These are phyloP conservation scores for Chrysanthemum seticuspe DNA, from an alignment of 129 eudicot species.

Conservation along the genomic window DNA sequence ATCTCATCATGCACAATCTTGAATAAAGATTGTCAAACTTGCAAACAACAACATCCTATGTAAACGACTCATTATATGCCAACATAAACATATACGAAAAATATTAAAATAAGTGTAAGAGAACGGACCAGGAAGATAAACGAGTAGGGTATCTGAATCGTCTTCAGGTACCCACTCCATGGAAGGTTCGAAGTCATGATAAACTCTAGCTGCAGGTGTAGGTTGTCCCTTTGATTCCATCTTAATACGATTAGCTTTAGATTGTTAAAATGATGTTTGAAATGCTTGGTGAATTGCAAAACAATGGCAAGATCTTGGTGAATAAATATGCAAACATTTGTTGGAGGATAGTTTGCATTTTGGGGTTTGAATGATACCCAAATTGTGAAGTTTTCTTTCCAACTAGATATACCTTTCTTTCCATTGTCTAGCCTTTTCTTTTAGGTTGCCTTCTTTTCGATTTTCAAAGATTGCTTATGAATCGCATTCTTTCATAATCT, in stretches of 20 bases:
- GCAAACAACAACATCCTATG: background rate
- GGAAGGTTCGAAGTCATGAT: constrained; percentile 52
- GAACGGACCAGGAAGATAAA: constrained; percentile 60
- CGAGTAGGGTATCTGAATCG: constrained; percentile 56
- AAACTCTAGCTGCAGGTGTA: constrained; percentile 26
- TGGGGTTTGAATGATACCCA: constrained; percentile 12
- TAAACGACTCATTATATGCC: background rate
- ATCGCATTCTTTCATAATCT: no score
- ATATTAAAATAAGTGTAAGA: no score
- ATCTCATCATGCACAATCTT: background rate
- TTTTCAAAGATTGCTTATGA: background rate
- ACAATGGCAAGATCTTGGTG: constrained; percentile 14
- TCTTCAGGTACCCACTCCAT: constrained; percentile 55
- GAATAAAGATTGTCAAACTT: background rate
- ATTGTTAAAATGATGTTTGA: constrained; percentile 4
- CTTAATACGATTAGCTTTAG: background rate
- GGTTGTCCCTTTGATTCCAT: constrained; percentile 35
- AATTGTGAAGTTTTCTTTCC: constrained; percentile 28
- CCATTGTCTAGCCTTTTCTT: constrained; percentile 20
- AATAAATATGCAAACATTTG: constrained; percentile 14
- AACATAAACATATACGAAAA: no score
- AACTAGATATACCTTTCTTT: constrained; percentile 36
- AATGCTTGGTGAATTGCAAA: constrained; percentile 24
- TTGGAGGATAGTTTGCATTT: constrained; percentile 29
- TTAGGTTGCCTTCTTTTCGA: constrained; percentile 15